Evolutionary conservation across 2,329 filamentous ascomycete species (phyloP).

Genomic region (Colletotrichum filicis): DNA sequence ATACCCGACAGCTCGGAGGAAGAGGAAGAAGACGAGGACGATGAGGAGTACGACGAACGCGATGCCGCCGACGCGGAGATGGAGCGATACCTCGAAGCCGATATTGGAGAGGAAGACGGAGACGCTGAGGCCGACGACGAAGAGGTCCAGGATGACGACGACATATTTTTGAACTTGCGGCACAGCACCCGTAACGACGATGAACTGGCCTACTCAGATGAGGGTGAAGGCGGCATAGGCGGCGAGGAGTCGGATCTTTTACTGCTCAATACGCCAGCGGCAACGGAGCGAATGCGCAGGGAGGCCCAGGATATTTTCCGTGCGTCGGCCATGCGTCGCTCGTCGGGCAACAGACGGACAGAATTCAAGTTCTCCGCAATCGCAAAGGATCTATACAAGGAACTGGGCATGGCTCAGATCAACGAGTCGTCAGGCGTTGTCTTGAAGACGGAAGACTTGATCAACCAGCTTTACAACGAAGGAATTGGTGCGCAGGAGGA

Average conservation of each 20-base stretch:
- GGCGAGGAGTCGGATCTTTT: conserved; percentile 61
- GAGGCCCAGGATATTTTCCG: conserved; percentile 68
- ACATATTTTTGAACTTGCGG: conserved; percentile 62
- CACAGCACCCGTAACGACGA: conserved; percentile 44
- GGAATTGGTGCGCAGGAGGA: conserved; percentile 67
- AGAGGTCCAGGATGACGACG: conserved; percentile 55
- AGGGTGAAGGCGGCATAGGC: conserved; percentile 40
- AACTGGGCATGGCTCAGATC: conserved; percentile 68
- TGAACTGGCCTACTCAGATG: conserved; percentile 24
- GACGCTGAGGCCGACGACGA: conserved; percentile 51
- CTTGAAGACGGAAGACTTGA: conserved; percentile 77
- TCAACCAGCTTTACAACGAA: conserved; percentile 73
- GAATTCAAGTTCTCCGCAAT: conserved; percentile 76
- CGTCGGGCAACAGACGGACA: conserved; percentile 55
- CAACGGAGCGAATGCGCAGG: conserved; percentile 61
- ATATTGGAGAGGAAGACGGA: conserved; percentile 47
- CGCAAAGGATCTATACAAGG: conserved; percentile 75
- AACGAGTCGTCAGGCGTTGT: conserved; percentile 79
- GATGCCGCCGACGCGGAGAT: conserved; percentile 47
- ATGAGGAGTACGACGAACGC: conserved; percentile 44
- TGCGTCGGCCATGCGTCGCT: conserved; percentile 60
- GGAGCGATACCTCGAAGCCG: conserved; percentile 47
- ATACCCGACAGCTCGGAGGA: conserved; percentile 45
- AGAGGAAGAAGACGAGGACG: conserved; percentile 42
- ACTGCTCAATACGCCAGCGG: conserved; percentile 66